These are phyloP conservation scores for Aspergillus conjunctus DNA, from an alignment of 495 filamentous ascomycete species.

Conservation along the genomic window DNA sequence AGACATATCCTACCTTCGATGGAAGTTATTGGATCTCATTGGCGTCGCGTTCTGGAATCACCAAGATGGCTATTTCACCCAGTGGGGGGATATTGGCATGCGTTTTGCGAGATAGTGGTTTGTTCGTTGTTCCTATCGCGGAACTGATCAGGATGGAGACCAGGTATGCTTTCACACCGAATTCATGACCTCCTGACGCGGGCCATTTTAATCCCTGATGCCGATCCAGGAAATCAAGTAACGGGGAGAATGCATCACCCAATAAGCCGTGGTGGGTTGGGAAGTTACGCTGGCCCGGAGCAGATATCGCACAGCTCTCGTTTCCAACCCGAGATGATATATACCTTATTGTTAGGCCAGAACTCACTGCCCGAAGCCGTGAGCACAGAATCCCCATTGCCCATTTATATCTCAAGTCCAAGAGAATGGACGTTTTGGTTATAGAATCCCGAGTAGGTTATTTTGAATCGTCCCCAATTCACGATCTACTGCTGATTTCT, in stretches of 20 bases:
- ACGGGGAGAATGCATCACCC: neutral
- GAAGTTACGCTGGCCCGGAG: neutral
- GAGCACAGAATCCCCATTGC: conserved; percentile 1
- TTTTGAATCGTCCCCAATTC: neutral
- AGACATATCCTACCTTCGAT: neutral
- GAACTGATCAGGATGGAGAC: neutral
- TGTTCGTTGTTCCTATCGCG: neutral
- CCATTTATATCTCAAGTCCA: neutral
- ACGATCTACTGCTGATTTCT: neutral
- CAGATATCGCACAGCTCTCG: neutral
- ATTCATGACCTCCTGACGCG: neutral
- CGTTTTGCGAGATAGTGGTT: neutral
- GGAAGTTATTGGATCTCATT: neutral
- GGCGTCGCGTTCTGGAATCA: neutral
- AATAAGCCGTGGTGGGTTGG: neutral
- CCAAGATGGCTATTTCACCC: conserved; percentile 5
- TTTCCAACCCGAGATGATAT: neutral
- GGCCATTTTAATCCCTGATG: neutral
- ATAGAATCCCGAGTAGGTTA: conserved; percentile 1
- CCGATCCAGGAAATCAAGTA: neutral
- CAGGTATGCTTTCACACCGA: neutral
- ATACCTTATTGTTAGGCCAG: neutral
- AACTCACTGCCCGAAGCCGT: neutral
- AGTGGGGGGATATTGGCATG: neutral
- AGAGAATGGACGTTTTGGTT: neutral